phyloP scores from a whole-genome alignment of 2,329 filamentous ascomycete species.

The Immersiporthe knoxdaviesiana region DNA sequence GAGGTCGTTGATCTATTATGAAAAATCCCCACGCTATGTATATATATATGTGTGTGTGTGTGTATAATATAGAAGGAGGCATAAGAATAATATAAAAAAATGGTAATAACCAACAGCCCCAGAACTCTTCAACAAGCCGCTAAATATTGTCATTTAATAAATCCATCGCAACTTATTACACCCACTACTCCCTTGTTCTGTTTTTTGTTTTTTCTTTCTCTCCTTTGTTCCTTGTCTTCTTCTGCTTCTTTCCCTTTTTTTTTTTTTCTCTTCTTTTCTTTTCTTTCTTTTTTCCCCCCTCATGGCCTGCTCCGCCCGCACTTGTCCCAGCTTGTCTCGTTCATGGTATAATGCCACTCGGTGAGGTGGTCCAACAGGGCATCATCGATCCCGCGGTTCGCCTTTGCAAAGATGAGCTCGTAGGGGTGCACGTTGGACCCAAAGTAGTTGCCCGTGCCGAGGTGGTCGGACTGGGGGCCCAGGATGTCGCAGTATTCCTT shows the following conservation, averaged over 20 bases:
- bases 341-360: conserved; percentile 35
- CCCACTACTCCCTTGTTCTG: background rate
- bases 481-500: conserved; percentile 22
- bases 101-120: background rate
- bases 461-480: conserved; percentile 7
- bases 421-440: conserved; percentile 25
- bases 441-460: conserved; percentile 17
- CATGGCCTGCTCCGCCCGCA: background rate
- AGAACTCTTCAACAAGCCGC: background rate
- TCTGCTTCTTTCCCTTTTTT: background rate
- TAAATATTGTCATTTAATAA: background rate
- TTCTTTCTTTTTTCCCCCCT: background rate
- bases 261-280: background rate
- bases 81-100: background rate
- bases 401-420: conserved; percentile 25
- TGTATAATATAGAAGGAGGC: background rate
- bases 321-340: conserved; percentile 14
- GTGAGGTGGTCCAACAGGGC: conserved; percentile 36
- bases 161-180: background rate
- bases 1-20: background rate
- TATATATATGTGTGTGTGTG: too few species aligned
- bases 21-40: background rate
- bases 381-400: conserved; percentile 30
- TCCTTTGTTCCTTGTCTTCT: background rate
- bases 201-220: background rate